Evolutionary conservation across 2,329 filamentous ascomycete genomes (phyloP), one percentile per base, ranked within the genome.

Genomic region (Dactylellina parvicollis): DNA sequence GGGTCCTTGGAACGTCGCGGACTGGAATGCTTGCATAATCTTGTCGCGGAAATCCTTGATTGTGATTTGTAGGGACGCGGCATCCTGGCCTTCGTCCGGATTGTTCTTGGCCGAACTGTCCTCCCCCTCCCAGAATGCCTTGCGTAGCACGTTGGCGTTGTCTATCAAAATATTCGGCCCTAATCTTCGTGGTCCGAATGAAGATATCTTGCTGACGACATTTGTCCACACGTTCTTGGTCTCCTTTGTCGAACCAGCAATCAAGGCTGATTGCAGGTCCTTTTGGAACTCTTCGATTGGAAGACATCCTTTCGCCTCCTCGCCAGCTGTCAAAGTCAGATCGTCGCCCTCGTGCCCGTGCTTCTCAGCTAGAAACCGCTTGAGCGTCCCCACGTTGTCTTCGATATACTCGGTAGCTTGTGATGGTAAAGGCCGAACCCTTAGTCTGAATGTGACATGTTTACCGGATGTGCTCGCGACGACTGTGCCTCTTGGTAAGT

Each of bases 151-250:
- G 32, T 67, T 65, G 49, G 60, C 40, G 44, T 61, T 74, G 80
- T 99, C 95, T 69, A 99, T 87, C 4, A 99, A 85, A 3, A 99
- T 82, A 79, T 99, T 99, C 1, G 94, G 92, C 0, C 95, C 95
- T 10, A 88, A 88, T 76, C 94, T 84, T 64, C 90, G 85, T 1
- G 95, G 94, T 0, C 94, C 95, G 80, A 99, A 99, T 0, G 92
- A 90, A n/a, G 89, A 87, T 77, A 99, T 94, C 78, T 88, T 88
- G 73, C 96, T 89, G 26, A 95, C 86, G 9, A 89, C 83, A 74
- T 88, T 87, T 75, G 87, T 88, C 92, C 93, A 98, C 0, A 87
- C 80, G 10, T 96, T 92, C 38, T 86, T 87, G 62, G 90, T 87
- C 14, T 88, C 88, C 79, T 92, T 92, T 38, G 88, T 86, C 26